Percentiles rank a stretch among this genome's conserved stretches.
Evolutionary conservation across 164 flowering plant species (phyloP).

Genomic region (Vitis amurensis): DNA sequence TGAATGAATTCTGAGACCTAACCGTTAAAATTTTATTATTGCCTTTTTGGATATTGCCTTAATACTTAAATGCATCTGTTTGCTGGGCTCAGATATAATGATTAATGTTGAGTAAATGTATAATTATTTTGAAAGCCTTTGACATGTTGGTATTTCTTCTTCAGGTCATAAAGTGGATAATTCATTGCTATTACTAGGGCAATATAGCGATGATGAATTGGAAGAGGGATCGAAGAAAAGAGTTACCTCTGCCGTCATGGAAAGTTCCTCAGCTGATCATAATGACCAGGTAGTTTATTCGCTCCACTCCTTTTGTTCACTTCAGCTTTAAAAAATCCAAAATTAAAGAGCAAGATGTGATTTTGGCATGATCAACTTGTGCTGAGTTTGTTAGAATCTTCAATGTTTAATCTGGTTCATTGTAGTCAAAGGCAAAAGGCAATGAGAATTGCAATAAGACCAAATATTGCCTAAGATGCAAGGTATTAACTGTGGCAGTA

Average conservation of each 20-base stretch:
- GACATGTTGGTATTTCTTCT: slow-evolving; percentile 29
- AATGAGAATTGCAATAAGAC: no score
- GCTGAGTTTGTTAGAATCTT: not conserved
- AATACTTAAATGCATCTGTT: slow-evolving; percentile 1
- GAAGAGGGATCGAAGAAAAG: slow-evolving; percentile 44
- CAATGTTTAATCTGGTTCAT: no score
- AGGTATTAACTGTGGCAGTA: no score
- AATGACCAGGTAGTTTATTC: slow-evolving; percentile 46
- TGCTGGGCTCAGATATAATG: slow-evolving; percentile 5
- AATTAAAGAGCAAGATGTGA: not conserved
- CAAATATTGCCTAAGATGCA: no score
- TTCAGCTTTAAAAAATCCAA: not conserved
- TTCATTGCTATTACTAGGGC: slow-evolving; percentile 85
- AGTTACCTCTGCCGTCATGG: slow-evolving; percentile 15
- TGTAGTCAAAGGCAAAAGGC: no score
- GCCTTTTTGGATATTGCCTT: not conserved
- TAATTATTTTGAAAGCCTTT: slow-evolving; percentile 18
- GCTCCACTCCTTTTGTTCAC: not conserved
- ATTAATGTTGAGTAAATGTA: slow-evolving; percentile 3
- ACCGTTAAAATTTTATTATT: not conserved
- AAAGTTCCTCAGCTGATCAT: slow-evolving; percentile 20
- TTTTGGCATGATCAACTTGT: not conserved
- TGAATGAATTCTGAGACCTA: not conserved
- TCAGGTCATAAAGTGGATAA: slow-evolving; percentile 69
- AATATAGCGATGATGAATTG: slow-evolving; percentile 87